Conservation (phyloP, 2,329 filamentous ascomycete species). For the Beauveria varroae region DNA sequence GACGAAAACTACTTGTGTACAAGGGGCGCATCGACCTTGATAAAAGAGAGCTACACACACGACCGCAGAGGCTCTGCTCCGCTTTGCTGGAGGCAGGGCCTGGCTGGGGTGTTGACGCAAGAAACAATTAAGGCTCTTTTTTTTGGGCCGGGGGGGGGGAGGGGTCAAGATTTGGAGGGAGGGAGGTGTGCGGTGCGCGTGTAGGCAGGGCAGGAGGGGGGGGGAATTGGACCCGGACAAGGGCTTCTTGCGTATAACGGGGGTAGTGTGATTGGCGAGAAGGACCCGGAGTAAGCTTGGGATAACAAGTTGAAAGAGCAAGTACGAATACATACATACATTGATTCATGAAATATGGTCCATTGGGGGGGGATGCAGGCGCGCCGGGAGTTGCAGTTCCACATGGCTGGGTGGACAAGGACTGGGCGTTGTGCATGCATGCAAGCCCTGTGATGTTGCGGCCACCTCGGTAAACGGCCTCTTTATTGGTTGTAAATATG, state of each 20-base stretch:
- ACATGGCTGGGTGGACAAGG: not conserved
- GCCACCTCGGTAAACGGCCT: too few relatives aligned
- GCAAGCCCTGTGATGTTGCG: too few relatives aligned
- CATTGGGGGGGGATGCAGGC: not conserved
- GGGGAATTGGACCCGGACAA: too few relatives aligned
- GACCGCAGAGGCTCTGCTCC: not conserved
- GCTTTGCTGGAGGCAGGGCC: not conserved
- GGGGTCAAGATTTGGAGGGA: not conserved
- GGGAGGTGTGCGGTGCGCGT: not conserved
- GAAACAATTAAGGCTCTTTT: not conserved
- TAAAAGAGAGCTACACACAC: not conserved
- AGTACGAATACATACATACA: too few relatives aligned
- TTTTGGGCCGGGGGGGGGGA: not conserved
- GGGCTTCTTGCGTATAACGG: too few relatives aligned
- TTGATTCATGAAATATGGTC: not conserved
- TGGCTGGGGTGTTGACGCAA: not conserved
- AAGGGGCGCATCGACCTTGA: conserved; percentile 3
- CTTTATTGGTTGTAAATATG: too few relatives aligned
- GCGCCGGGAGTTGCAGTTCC: not conserved
- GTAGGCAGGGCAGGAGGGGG: not conserved
- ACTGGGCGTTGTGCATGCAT: too few relatives aligned
- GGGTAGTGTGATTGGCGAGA: too few relatives aligned
- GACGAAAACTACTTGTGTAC: not conserved
- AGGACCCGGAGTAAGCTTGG: too few relatives aligned
- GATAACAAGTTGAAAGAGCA: too few relatives aligned